These are phyloP conservation scores for Ilex paraguariensis DNA, from an alignment of 305 asterid species.

Conservation along the genomic window DNA sequence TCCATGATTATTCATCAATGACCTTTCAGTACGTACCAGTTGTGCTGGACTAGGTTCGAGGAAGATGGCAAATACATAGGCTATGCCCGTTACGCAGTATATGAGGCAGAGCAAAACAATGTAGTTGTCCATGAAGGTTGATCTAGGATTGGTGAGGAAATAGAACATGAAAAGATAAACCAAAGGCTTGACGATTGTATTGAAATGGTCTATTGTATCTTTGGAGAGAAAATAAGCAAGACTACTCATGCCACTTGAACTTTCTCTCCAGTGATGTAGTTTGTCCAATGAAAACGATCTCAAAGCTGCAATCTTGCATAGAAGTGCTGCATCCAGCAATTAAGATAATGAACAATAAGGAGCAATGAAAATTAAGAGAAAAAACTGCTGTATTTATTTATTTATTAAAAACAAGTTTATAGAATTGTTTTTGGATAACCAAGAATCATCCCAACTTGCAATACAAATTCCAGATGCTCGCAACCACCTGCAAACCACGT, in stretches of 20 bases:
- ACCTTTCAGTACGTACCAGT: constrained; percentile 48
- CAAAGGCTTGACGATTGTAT: constrained; percentile 76
- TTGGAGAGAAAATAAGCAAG: constrained; percentile 90
- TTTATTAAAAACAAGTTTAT: too few species aligned
- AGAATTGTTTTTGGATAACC: too few species aligned
- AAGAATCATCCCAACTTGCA: too few species aligned
- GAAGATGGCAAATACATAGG: constrained; percentile 80
- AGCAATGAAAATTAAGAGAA: background rate
- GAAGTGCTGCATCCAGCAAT: constrained; percentile 61
- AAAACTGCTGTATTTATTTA: too few species aligned
- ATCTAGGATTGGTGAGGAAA: constrained; percentile 89
- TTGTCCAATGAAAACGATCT: constrained; percentile 85
- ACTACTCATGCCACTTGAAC: constrained; percentile 86
- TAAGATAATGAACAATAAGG: constrained; percentile 15
- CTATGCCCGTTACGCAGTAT: constrained; percentile 91
- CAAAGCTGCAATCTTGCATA: constrained; percentile 84
- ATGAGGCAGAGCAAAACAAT: constrained; percentile 65
- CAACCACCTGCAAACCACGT: too few species aligned
- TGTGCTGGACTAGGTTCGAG: constrained; percentile 86
- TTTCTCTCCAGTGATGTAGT: constrained; percentile 73
- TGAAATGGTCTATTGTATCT: constrained; percentile 86
- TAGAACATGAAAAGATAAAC: constrained; percentile 93
- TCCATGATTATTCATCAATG: background rate
- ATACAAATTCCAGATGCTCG: too few species aligned
- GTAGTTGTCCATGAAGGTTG: constrained; percentile 74